Conservation (phyloP, 2,329 filamentous ascomycete species). For the Calycina herbarum region DNA sequence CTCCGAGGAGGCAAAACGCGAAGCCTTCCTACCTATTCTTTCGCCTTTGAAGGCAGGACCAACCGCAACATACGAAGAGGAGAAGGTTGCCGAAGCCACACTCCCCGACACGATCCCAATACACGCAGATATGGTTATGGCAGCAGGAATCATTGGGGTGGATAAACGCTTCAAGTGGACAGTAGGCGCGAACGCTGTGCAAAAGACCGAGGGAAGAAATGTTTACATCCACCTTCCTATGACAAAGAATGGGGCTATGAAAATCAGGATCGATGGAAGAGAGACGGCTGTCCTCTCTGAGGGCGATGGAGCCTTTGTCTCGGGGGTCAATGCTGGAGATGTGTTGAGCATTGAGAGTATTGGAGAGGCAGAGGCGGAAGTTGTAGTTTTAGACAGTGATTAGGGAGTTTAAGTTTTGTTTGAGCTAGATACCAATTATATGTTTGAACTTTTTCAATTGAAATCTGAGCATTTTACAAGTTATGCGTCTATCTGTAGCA, state of each 20-base stretch:
- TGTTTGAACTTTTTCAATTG: neutral
- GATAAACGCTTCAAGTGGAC: constrained; percentile 68
- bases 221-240: constrained; percentile 81
- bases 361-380: constrained; percentile 66
- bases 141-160: constrained; percentile 70
- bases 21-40: constrained; percentile 72
- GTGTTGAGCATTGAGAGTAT: constrained; percentile 65
- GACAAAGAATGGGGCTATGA: constrained; percentile 72
- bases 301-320: constrained; percentile 80
- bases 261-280: constrained; percentile 65
- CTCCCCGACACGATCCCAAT: constrained; percentile 74
- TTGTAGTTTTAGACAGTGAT: constrained; percentile 33
- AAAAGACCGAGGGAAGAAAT: constrained; percentile 61
- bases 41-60: constrained; percentile 69
- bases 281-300: constrained; percentile 69
- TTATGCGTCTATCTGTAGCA: too few species aligned
- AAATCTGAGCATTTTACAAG: too few species aligned
- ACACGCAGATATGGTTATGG: constrained; percentile 83
- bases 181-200: constrained; percentile 58
- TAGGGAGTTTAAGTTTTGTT: constrained; percentile 19
- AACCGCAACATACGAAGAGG: constrained; percentile 60
- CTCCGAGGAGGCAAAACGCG: constrained; percentile 68
- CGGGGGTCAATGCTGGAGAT: constrained; percentile 63
- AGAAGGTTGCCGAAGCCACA: constrained; percentile 61
- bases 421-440: neutral